Percentiles rank a stretch among this genome's conserved stretches.
Conservation (phyloP, 192 early-diverging fungal genomes). For the Coemansia sp. region DNA sequence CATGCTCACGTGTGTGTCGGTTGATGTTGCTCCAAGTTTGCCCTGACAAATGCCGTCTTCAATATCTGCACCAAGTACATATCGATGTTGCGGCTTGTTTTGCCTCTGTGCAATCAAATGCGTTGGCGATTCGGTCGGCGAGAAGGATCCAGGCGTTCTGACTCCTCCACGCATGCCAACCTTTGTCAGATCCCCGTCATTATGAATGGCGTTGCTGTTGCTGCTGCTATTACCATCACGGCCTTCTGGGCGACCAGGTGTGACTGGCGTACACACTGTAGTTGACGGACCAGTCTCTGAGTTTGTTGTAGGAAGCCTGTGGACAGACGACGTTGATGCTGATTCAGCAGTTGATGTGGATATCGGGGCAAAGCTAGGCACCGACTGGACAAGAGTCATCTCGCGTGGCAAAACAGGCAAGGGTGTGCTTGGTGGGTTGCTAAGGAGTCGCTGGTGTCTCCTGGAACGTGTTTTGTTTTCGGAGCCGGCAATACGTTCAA, state of each 20-base stretch:
- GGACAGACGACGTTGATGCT: constrained; percentile 4
- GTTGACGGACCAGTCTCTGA: constrained; percentile 10
- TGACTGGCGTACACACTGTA: constrained; percentile 28
- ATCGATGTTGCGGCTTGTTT: constrained; percentile 4
- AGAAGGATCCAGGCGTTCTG: background rate
- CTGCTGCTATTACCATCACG: too few species aligned
- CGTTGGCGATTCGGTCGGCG: constrained; percentile 24
- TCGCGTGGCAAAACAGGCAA: constrained; percentile 27
- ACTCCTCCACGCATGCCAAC: background rate
- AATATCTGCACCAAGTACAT: background rate
- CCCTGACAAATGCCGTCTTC: background rate
- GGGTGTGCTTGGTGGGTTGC: constrained; percentile 39
- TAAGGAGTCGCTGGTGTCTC: constrained; percentile 18
- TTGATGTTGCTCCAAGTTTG: background rate
- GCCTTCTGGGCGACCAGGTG: background rate
- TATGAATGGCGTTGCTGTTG: background rate
- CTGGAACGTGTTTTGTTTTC: background rate
- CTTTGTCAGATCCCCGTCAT: background rate
- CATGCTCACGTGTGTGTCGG: background rate
- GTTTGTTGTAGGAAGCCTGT: background rate
- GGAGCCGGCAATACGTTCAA: background rate
- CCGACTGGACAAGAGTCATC: constrained; percentile 17
- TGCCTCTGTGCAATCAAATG: constrained; percentile 11
- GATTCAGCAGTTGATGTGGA: background rate
- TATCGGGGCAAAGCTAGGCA: background rate